Base-by-base conservation (phyloP, 345 rosid genomes). In the Lepidium sativum region DNA sequence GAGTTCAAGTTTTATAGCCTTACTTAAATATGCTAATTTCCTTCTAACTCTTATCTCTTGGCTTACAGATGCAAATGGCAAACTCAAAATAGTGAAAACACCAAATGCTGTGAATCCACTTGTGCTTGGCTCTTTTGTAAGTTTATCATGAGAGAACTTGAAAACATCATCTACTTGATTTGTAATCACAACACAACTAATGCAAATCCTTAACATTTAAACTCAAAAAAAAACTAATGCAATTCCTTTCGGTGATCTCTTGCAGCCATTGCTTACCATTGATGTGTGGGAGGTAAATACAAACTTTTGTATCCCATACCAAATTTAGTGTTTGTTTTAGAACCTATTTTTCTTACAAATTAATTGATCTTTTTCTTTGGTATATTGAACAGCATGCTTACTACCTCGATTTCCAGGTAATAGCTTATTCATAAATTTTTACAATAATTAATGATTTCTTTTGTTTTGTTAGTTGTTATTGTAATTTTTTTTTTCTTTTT, bases 21-120 rank as follows among this genome's bases (percentile, higher is more conserved):
- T 29, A 1, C 23, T 1, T 11, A 12, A 13, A 14, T 27, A 49
- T 10, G 20, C 5, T 15, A n/a, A 4, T 13, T 25, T 33, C 5
- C 16, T 32, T 9, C 39, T 52, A 5, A 31, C 38, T 41, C 5
- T 18, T 37, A 7, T 59, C 17, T 42, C 43, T 44, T 16, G 58
- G 33, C 76, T 89, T 50, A 59, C 86, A 9, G 94, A 87, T 14
- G 81, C 87, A 38, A 82, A 87, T 68, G 83, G 81, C 54, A 83
- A 86, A 79, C 97, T 92, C 72, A 82, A 83, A 35, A 63, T 92
- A 12, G 87, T 89, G 72, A 89, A 83, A 72, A 92, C 92, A 63
- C 89, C 98, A 44, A 84, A 89, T 75, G 97, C 98, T 12, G 83
- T 92, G 49, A 92, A 89, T 72, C 98, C 98, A 11, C 97, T 85